A percentile compares a stretch with the other conserved stretches of the same genome.
These are phyloP conservation scores for Ramichloridium luteum DNA, from an alignment of 2,329 filamentous ascomycete genomes.

Conservation along the genomic window DNA sequence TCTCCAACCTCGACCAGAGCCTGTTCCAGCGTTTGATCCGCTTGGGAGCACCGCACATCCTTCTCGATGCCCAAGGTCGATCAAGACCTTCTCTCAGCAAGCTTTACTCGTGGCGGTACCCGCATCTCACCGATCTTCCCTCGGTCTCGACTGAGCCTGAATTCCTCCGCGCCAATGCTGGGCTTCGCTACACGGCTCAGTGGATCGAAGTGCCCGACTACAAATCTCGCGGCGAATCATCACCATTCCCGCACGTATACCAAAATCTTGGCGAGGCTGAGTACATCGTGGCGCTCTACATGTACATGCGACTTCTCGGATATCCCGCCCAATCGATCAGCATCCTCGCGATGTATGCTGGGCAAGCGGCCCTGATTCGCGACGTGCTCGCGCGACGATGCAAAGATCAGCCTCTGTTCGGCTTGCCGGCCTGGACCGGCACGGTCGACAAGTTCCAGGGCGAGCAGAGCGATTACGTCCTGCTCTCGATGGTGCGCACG, in stretches of 20 bases:
- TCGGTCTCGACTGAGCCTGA: conserved; percentile 56
- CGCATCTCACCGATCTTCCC: conserved; percentile 65
- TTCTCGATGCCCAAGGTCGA: conserved; percentile 85
- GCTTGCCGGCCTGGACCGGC: conserved; percentile 75
- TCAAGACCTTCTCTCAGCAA: conserved; percentile 75
- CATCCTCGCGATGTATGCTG: conserved; percentile 87
- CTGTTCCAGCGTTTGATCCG: conserved; percentile 85
- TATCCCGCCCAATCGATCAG: conserved; percentile 76
- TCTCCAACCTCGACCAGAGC: conserved; percentile 91
- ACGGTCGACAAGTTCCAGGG: conserved; percentile 99
- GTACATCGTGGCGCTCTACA: conserved; percentile 87
- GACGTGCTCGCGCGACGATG: conserved; percentile 81
- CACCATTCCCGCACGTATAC: conserved; percentile 87
- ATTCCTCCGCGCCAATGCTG: conserved; percentile 74
- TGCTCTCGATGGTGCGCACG: conserved; percentile 84
- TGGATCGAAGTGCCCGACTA: conserved; percentile 95
- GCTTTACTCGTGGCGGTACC: conserved; percentile 89
- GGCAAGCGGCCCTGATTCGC: conserved; percentile 74
- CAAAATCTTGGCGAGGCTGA: conserved; percentile 96
- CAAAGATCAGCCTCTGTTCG: conserved; percentile 71
- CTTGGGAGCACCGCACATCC: conserved; percentile 81
- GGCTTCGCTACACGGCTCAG: conserved; percentile 88
- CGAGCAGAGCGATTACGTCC: conserved; percentile 97
- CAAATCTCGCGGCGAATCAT: conserved; percentile 75
- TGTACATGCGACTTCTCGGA: conserved; percentile 93